These are phyloP conservation scores for Pezicula rhizophila DNA, from an alignment of 2,329 filamentous ascomycete species.

Conservation along the genomic window DNA sequence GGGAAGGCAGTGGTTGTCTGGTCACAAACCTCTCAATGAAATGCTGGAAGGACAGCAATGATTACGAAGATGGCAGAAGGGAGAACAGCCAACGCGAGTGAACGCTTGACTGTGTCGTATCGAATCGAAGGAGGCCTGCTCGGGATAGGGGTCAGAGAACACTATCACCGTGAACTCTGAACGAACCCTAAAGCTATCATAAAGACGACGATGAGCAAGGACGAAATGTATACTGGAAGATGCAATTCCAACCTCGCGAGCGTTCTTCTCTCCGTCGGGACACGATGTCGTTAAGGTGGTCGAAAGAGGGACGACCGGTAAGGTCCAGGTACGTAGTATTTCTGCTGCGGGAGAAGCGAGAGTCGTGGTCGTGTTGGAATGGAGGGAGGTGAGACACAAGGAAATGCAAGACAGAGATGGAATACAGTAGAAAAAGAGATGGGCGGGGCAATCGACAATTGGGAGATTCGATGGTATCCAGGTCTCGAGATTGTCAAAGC, in stretches of 20 bases:
- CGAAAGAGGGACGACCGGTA: too few species aligned
- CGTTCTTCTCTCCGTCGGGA: constrained; percentile 1
- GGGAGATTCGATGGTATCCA: too few species aligned
- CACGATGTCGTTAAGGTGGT: background rate
- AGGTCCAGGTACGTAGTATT: too few species aligned
- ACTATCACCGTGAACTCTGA: constrained; percentile 3
- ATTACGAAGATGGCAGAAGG: constrained; percentile 23
- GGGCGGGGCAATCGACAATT: too few species aligned
- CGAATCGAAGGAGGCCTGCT: constrained; percentile 43
- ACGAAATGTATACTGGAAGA: constrained; percentile 4
- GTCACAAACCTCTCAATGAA: constrained; percentile 24
- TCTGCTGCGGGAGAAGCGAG: too few species aligned
- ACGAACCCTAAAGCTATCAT: constrained; percentile 11
- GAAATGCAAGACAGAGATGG: too few species aligned
- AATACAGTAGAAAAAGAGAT: too few species aligned
- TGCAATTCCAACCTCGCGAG: constrained; percentile 16
- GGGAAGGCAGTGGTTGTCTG: constrained; percentile 6
- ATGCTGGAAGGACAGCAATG: constrained; percentile 22
- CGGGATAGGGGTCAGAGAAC: background rate
- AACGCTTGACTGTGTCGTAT: constrained; percentile 35
- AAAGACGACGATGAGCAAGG: constrained; percentile 10
- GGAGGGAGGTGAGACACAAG: too few species aligned
- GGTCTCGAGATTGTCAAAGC: too few species aligned
- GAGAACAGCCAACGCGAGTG: constrained; percentile 26
- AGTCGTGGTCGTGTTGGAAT: too few species aligned